phyloP scores from a whole-genome alignment of 805 yeast species.

The Kodamaea nitidulidarum region DNA sequence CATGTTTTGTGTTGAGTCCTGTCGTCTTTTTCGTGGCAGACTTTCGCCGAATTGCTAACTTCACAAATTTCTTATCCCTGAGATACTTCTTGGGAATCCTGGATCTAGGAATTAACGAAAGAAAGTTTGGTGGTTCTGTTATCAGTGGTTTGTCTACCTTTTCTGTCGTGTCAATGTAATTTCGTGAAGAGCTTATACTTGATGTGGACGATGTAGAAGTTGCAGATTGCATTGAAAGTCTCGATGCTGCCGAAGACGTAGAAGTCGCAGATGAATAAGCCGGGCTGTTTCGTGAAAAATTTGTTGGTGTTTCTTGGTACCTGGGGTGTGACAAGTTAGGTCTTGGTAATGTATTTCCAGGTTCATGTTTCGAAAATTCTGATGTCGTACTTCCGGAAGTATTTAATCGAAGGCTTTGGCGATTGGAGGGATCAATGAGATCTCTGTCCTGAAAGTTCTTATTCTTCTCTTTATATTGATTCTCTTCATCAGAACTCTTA shows the following conservation, averaged over 20 bases:
- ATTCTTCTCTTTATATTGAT: neutral
- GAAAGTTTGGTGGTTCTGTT: neutral
- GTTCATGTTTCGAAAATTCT: neutral
- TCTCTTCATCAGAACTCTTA: neutral
- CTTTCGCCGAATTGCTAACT: constrained; percentile 32
- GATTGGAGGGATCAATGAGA: neutral
- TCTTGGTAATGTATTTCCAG: neutral
- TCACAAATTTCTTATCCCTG: constrained; percentile 11
- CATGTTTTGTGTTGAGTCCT: neutral
- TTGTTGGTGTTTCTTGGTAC: neutral
- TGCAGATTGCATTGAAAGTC: neutral
- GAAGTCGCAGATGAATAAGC: neutral
- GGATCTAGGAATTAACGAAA: constrained; percentile 10
- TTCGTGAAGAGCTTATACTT: neutral
- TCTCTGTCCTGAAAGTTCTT: neutral
- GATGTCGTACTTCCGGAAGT: constrained; percentile 5
- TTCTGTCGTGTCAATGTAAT: neutral
- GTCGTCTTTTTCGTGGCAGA: constrained; percentile 16
- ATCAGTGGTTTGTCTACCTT: neutral
- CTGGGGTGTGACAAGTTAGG: neutral
- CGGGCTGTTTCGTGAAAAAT: neutral
- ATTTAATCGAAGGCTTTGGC: neutral
- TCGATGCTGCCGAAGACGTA: constrained; percentile 1
- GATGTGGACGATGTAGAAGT: neutral
- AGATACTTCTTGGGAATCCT: constrained; percentile 12